These are phyloP conservation scores for Sanguinoderma infundibulare DNA, from an alignment of 1,284 basidiomycete species.

Conservation along the genomic window DNA sequence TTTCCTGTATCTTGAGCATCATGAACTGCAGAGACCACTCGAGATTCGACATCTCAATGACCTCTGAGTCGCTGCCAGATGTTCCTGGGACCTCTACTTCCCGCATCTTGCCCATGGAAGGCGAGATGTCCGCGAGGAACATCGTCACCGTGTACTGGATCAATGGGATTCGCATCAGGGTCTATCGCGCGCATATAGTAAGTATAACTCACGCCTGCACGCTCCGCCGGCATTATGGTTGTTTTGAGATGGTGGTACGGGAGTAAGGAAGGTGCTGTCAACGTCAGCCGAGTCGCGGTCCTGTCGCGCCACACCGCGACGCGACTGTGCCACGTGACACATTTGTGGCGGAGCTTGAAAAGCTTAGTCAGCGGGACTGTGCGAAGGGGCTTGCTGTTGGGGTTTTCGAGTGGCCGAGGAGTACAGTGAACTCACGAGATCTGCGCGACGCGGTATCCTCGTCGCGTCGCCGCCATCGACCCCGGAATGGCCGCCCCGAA, in stretches of 20 bases:
- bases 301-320: conserved; percentile 15
- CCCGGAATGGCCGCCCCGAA: conserved; percentile 36
- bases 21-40: conserved; percentile 86
- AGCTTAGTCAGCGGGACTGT: conserved; percentile 26
- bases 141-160: conserved; percentile 79
- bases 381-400: conserved; percentile 5
- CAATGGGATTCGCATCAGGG: neutral
- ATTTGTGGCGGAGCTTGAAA: conserved; percentile 10
- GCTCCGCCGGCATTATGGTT: conserved; percentile 69
- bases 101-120: conserved; percentile 77
- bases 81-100: conserved; percentile 60
- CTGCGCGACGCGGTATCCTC: conserved; percentile 27
- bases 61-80: conserved; percentile 52
- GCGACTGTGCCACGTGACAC: conserved; percentile 25
- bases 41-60: conserved; percentile 72
- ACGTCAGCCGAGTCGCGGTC: conserved; percentile 9
- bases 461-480: conserved; percentile 28
- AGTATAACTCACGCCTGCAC: conserved; percentile 62
- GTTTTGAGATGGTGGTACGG: conserved; percentile 8
- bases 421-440: conserved; percentile 30
- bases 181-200: neutral
- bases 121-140: conserved; percentile 88
- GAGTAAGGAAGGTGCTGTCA: neutral
- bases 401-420: conserved; percentile 7
- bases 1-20: conserved; percentile 87